Base-by-base conservation (phyloP, 2,329 filamentous ascomycete genomes). In the Trichoderma gracile region DNA sequence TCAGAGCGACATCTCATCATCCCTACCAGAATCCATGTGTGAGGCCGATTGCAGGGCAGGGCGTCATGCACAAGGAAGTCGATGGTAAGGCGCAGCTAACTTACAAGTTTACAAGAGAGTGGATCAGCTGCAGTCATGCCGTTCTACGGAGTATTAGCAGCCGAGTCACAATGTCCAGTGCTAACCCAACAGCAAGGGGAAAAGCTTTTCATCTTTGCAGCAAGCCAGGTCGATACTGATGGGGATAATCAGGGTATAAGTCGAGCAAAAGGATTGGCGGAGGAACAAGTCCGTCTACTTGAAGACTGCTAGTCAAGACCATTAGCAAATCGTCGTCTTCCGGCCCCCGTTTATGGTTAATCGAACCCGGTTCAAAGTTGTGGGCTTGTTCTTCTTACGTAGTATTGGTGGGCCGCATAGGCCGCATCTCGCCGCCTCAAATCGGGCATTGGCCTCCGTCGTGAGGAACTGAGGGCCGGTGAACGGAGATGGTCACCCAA, bases 71-170 rank as follows among this genome's bases (percentile, higher is more conserved):
- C 33, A 38, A 33, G 55, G 33, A 25, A 4, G 56, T 59, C 56
- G 17, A 50, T 23, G 30, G 30, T 42, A 59, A 59, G 56, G 56
- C 56, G 56, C 38, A 21, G 14, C 56, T 23, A 59, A 21, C 30
- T 23, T 38, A 17, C 27, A 55, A 21, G 33, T 25, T 27, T 17
- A 15, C 23, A 17, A 23, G 46, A 23, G 10, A 25, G 53, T 42
- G 53, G 23, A 27, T 17, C 38, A 5, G 53, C 3, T 5, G 46
- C 45, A 50, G 10, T 17, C 33, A 50, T 59, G 56, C 56, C 56
- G 56, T 14, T 38, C 33, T 38, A 38, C 33, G 33, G 33, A 38
- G 33, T 38, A 38, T 38, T 9, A 38, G 3, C 12, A 14, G 12
- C 33, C 33, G 33, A 38, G 12, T 38, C 33, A 38, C 33, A 14